phyloP scores from a whole-genome alignment of 352 stramenopile genomes.

The Phytophthora gonapodyides region DNA sequence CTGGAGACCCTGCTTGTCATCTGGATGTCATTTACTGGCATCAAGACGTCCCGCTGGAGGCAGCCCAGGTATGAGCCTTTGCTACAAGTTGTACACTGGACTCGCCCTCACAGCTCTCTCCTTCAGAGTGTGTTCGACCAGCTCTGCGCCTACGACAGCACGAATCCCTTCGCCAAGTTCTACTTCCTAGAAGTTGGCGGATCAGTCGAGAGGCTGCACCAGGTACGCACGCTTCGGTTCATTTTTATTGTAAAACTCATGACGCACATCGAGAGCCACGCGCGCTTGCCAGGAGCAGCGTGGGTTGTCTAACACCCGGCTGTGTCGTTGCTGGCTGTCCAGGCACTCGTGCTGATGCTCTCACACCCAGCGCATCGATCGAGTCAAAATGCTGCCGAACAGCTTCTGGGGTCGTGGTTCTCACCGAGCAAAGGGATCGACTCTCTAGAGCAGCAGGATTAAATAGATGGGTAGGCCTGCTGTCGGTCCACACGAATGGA shows the following conservation, averaged over 20 bases:
- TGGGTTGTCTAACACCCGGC: constrained; percentile 16
- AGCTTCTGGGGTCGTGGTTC: constrained; percentile 44
- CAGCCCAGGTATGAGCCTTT: constrained; percentile 37
- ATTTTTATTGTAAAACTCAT: constrained; percentile 33
- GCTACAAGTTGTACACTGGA: background rate
- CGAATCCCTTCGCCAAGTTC: constrained; percentile 45
- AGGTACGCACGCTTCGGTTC: constrained; percentile 39
- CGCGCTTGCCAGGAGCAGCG: background rate
- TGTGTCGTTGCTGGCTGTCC: constrained; percentile 25
- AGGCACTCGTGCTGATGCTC: constrained; percentile 55
- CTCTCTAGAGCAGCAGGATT: constrained; percentile 37
- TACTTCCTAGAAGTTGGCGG: constrained; percentile 57
- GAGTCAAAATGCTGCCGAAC: constrained; percentile 51
- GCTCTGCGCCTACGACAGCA: constrained; percentile 51
- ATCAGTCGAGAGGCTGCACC: constrained; percentile 58
- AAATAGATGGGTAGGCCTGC: constrained; percentile 42
- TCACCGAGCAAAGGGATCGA: constrained; percentile 36
- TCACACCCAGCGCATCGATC: constrained; percentile 55
- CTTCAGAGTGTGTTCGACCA: constrained; percentile 47
- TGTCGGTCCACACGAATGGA: constrained; percentile 15
- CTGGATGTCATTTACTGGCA: constrained; percentile 63
- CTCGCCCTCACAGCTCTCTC: background rate
- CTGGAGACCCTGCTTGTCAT: constrained; percentile 35
- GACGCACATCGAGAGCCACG: constrained; percentile 22
- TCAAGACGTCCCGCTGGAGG: constrained; percentile 31